Conservation (phyloP, 768 basidiomycete species). For the Mycena polygramma region DNA sequence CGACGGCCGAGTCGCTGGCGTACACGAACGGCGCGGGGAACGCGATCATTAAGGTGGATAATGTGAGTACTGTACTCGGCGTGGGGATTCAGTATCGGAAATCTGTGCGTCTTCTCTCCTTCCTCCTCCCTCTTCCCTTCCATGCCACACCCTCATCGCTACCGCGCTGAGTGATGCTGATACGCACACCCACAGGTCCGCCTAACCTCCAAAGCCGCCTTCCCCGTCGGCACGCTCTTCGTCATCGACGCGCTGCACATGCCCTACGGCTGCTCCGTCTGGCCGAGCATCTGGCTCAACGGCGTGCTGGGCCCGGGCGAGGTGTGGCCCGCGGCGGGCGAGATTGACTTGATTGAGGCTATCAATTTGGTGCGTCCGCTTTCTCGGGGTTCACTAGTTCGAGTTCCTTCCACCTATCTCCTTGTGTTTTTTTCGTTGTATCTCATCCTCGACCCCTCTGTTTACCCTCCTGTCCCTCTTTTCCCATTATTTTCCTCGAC, state of each 20-base stretch:
- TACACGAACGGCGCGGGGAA: slow-evolving; percentile 73
- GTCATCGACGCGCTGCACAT: slow-evolving; percentile 61
- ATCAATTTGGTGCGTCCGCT: slow-evolving; percentile 37
- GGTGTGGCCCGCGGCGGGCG: slow-evolving; percentile 61
- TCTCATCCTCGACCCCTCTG: too few relatives aligned
- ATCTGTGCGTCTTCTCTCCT: slow-evolving; percentile 34
- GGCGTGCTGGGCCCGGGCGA: slow-evolving; percentile 52
- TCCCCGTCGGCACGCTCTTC: slow-evolving; percentile 59
- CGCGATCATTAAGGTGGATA: slow-evolving; percentile 83
- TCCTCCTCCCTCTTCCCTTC: too few relatives aligned
- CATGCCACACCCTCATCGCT: too few relatives aligned
- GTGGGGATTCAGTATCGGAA: slow-evolving; percentile 34
- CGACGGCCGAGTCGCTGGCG: slow-evolving; percentile 63
- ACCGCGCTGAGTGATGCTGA: too few relatives aligned
- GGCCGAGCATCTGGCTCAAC: slow-evolving; percentile 61
- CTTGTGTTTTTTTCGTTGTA: too few relatives aligned
- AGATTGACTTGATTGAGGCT: slow-evolving; percentile 54
- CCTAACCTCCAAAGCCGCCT: slow-evolving; percentile 48
- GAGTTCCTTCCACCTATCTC: too few relatives aligned
- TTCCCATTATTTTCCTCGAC: too few relatives aligned
- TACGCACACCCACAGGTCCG: slow-evolving; percentile 7
- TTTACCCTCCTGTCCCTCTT: too few relatives aligned
- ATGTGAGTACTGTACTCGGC: slow-evolving; percentile 50
- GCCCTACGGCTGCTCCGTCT: slow-evolving; percentile 67
- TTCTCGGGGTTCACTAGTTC: too few relatives aligned